phyloP scores from a whole-genome alignment of 306 rosid genomes.

The Adenanthera pavonina region DNA sequence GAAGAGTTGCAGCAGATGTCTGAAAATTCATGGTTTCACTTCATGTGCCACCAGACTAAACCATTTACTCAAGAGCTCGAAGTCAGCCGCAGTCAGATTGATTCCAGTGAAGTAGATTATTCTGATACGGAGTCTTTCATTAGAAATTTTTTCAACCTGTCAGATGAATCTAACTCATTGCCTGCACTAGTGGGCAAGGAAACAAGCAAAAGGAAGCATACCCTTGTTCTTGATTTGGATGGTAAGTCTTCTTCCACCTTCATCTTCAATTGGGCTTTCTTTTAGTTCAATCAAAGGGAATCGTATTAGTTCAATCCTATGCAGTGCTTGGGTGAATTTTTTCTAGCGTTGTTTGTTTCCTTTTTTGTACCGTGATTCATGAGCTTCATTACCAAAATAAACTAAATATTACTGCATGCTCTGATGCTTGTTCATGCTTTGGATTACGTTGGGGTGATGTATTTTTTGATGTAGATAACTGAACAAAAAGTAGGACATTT shows the following conservation, averaged over 20 bases:
- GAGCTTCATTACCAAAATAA: constrained; percentile 10
- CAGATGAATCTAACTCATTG: constrained; percentile 64
- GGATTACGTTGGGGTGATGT: background rate
- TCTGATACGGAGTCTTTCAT: constrained; percentile 76
- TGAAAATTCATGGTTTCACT: constrained; percentile 54
- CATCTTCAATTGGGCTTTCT: background rate
- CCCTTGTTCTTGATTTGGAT: constrained; percentile 94
- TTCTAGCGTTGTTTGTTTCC: background rate
- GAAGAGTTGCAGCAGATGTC: constrained; percentile 50
- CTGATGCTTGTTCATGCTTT: constrained; percentile 13
- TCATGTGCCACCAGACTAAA: constrained; percentile 57
- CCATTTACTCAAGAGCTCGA: constrained; percentile 52
- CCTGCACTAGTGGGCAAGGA: constrained; percentile 66
- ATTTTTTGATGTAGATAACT: background rate
- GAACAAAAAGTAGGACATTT: background rate
- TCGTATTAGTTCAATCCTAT: background rate
- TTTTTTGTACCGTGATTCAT: background rate
- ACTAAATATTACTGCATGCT: constrained; percentile 1
- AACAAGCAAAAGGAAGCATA: constrained; percentile 55
- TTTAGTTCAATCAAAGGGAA: background rate
- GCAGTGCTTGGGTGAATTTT: background rate
- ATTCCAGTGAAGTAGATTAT: constrained; percentile 60
- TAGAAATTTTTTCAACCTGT: constrained; percentile 56
- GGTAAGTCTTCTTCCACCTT: constrained; percentile 54
- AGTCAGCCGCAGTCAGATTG: constrained; percentile 43